phyloP scores from a whole-genome alignment of 768 basidiomycete species.

The Kwoniella europaea region DNA sequence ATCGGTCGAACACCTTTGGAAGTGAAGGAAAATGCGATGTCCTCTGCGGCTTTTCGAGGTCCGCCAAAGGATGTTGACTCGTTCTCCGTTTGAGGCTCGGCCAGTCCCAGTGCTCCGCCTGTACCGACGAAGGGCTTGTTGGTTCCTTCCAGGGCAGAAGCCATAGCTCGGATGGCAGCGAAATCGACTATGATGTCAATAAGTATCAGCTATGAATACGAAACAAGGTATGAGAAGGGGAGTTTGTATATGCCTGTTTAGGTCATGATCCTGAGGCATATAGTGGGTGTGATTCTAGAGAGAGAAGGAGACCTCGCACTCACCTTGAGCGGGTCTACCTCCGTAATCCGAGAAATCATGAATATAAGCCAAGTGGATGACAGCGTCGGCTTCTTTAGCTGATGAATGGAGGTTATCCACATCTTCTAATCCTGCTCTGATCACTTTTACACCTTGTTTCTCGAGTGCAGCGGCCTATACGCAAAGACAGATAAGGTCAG shows the following conservation, averaged over 20 bases:
- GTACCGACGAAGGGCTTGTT: conserved; percentile 43
- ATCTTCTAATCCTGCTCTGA: conserved; percentile 40
- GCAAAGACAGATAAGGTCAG: neutral
- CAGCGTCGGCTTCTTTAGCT: conserved; percentile 36
- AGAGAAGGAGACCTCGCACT: neutral
- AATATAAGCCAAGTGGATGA: conserved; percentile 46
- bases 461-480: conserved; percentile 19
- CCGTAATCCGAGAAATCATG: conserved; percentile 36
- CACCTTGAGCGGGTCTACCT: conserved; percentile 18
- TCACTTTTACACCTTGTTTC: conserved; percentile 27
- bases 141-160: conserved; percentile 25
- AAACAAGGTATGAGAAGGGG: too few relatives aligned
- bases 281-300: neutral
- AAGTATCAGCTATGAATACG: too few relatives aligned
- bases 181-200: conserved; percentile 22
- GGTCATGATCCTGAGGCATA: too few relatives aligned
- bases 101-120: conserved; percentile 6
- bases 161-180: conserved; percentile 38
- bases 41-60: conserved; percentile 24
- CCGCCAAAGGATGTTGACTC: neutral
- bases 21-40: conserved; percentile 13
- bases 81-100: neutral
- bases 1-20: conserved; percentile 29
- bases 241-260: too few relatives aligned
- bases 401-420: conserved; percentile 27